phyloP scores from a whole-genome alignment of 1,284 basidiomycete species.

The Moesziomyces parantarcticus region DNA sequence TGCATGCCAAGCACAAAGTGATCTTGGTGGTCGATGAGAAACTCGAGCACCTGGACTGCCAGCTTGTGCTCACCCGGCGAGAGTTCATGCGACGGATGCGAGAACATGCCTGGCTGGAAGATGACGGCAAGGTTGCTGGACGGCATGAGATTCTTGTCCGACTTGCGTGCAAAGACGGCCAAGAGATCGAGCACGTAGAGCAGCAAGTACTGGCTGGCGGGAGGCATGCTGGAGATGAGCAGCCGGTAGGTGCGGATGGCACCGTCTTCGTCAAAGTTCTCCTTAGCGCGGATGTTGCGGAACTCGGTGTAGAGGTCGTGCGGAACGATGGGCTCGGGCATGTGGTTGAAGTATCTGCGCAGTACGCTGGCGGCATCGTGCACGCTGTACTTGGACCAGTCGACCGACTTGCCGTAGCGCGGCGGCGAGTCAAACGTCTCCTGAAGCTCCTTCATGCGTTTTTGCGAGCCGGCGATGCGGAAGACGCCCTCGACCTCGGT shows the following conservation, averaged over 20 bases:
- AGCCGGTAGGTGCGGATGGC: constrained; percentile 75
- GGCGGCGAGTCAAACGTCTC: constrained; percentile 88
- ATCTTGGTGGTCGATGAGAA: constrained; percentile 78
- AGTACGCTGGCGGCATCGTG: constrained; percentile 98
- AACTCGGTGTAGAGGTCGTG: constrained; percentile 88
- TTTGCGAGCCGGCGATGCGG: constrained; percentile 79
- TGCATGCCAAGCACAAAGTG: constrained; percentile 64
- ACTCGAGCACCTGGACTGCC: constrained; percentile 90
- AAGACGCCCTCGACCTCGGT: constrained; percentile 96
- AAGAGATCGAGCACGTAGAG: constrained; percentile 95
- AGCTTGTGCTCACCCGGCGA: constrained; percentile 77
- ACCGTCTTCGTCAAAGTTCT: constrained; percentile 50
- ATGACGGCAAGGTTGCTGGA: constrained; percentile 74
- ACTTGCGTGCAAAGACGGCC: constrained; percentile 90
- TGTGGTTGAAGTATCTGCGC: constrained; percentile 91
- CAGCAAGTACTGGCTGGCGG: constrained; percentile 89
- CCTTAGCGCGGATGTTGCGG: constrained; percentile 75
- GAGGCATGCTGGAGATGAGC: constrained; percentile 85
- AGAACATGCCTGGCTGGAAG: constrained; percentile 72
- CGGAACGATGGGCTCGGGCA: constrained; percentile 94
- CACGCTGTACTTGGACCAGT: constrained; percentile 90
- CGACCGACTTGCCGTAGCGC: constrained; percentile 88
- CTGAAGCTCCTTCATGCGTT: constrained; percentile 95
- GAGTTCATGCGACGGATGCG: constrained; percentile 78
- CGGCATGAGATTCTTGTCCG: constrained; percentile 94